phyloP scores from a whole-genome alignment of 345 rosid genomes.

The Gossypium arboreum region DNA sequence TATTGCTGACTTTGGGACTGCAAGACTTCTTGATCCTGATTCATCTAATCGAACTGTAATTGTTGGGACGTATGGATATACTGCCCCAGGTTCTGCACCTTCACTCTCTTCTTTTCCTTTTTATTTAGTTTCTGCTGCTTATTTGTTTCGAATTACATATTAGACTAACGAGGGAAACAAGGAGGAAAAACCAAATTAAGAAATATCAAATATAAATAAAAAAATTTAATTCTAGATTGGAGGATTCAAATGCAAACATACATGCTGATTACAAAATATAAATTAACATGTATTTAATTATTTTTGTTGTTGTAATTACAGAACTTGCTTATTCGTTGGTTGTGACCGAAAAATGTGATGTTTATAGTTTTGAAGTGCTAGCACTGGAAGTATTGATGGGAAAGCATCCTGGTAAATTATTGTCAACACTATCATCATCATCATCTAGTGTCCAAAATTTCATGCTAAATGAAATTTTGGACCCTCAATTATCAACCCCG shows the following conservation, averaged over 20 bases:
- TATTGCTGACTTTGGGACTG: slow-evolving; percentile 22
- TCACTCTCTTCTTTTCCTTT: background rate
- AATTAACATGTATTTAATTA: no score
- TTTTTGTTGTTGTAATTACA: background rate
- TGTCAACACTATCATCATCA: background rate
- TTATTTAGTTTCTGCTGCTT: background rate
- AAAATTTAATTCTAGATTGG: no score
- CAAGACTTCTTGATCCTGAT: slow-evolving; percentile 10
- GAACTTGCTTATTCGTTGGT: slow-evolving; percentile 16
- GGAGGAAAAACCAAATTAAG: background rate
- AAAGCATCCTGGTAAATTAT: slow-evolving; percentile 16
- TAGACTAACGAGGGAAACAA: no score
- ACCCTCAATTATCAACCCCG: background rate
- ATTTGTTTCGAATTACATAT: background rate
- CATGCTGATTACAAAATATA: no score
- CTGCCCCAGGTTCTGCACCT: slow-evolving; percentile 13
- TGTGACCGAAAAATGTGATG: slow-evolving; percentile 16
- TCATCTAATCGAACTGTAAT: slow-evolving; percentile 10
- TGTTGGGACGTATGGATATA: slow-evolving; percentile 10
- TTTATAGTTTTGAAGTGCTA: slow-evolving; percentile 22
- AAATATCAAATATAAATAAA: background rate
- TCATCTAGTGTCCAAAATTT: background rate
- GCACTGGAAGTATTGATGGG: slow-evolving; percentile 19
- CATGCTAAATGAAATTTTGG: slow-evolving; percentile 12
- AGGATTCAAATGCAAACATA: background rate